Evolutionary conservation across 1,284 basidiomycete genomes (phyloP).

Genomic region (Stygiomarasmius scandens): DNA sequence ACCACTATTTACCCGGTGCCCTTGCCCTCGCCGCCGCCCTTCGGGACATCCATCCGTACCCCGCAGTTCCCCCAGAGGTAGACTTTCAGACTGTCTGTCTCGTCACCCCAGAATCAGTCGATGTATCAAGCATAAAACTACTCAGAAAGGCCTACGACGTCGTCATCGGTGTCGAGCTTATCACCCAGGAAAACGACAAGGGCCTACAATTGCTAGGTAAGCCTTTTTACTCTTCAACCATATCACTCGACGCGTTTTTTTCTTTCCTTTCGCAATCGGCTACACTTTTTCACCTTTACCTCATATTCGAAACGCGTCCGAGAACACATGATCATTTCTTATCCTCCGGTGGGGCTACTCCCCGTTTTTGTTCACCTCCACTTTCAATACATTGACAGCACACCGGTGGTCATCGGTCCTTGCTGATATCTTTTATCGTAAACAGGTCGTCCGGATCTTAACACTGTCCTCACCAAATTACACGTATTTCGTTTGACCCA

Average conservation of each 20-base stretch:
- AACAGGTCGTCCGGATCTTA: conserved; percentile 89
- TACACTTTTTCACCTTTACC: background rate
- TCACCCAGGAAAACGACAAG: conserved; percentile 65
- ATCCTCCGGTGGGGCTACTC: conserved; percentile 12
- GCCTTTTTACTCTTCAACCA: conserved; percentile 31
- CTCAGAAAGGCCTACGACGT: conserved; percentile 82
- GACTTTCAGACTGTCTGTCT: conserved; percentile 88
- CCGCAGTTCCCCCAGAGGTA: conserved; percentile 57
- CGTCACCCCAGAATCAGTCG: conserved; percentile 91
- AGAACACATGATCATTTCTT: conserved; percentile 14
- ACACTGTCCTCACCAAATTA: conserved; percentile 91
- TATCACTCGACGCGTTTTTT: conserved; percentile 21
- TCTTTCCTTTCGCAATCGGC: conserved; percentile 5
- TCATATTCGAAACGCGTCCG: conserved; percentile 21
- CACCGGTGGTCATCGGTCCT: background rate
- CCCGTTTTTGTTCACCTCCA: background rate
- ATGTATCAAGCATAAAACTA: conserved; percentile 82
- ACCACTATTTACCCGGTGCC: conserved; percentile 91
- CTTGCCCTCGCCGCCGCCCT: conserved; percentile 86
- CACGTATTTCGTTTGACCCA: conserved; percentile 91
- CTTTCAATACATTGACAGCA: background rate
- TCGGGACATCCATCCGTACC: conserved; percentile 71
- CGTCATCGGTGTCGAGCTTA: conserved; percentile 90
- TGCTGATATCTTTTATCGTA: conserved; percentile 4
- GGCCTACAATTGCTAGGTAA: conserved; percentile 84